Conservation (phyloP, 352 stramenopile genomes). For the Lagenidium giganteum region DNA sequence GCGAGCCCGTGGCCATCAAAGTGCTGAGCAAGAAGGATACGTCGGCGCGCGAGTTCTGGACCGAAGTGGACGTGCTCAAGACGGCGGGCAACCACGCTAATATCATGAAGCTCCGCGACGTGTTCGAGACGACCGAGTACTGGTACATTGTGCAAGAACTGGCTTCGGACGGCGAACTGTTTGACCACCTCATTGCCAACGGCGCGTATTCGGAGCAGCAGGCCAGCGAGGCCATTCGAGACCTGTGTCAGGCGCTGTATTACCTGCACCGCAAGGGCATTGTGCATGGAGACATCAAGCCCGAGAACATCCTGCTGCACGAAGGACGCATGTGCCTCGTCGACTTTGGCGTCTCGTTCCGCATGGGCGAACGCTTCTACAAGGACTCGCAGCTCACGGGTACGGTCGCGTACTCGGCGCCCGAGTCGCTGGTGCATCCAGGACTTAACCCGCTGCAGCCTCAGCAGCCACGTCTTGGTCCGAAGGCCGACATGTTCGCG, state of each 20-base stretch:
- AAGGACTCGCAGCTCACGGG: slow-evolving; percentile 69
- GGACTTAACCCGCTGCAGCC: too few species aligned
- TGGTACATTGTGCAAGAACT: slow-evolving; percentile 86
- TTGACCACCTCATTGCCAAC: slow-evolving; percentile 82
- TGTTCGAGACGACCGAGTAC: slow-evolving; percentile 63
- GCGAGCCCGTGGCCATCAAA: slow-evolving; percentile 74
- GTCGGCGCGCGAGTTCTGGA: slow-evolving; percentile 77
- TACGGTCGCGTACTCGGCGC: slow-evolving; percentile 70
- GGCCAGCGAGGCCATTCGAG: slow-evolving; percentile 57
- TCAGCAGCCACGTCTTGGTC: slow-evolving; percentile 56
- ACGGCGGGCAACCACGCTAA: slow-evolving; percentile 70
- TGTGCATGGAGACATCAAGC: slow-evolving; percentile 87
- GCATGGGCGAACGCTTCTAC: slow-evolving; percentile 68
- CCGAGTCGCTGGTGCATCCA: slow-evolving; percentile 71
- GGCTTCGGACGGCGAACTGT: slow-evolving; percentile 81
- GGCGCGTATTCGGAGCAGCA: slow-evolving; percentile 85
- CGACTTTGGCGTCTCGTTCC: slow-evolving; percentile 83
- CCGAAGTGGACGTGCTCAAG: slow-evolving; percentile 71
- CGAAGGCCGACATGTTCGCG: slow-evolving; percentile 80
- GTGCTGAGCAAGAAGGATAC: slow-evolving; percentile 76
- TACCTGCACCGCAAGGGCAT: slow-evolving; percentile 86
- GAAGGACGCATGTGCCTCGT: slow-evolving; percentile 77
- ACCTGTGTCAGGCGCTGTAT: slow-evolving; percentile 73
- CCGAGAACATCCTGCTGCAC: slow-evolving; percentile 82
- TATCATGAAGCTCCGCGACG: slow-evolving; percentile 70